Conservation (phyloP, 106 monocot species). For the Dendrobium officinale region DNA sequence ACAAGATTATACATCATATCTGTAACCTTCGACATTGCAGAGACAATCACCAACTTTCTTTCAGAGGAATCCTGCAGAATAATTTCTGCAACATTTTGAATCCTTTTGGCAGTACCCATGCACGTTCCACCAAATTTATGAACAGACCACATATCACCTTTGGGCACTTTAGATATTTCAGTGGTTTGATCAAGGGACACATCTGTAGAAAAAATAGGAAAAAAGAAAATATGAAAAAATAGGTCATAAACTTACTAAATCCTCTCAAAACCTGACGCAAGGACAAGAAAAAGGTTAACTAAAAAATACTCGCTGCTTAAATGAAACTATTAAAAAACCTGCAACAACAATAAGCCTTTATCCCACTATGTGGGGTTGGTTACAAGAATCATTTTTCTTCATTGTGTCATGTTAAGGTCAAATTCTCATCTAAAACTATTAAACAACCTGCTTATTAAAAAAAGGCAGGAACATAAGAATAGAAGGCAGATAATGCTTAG, state of each 20-base stretch:
- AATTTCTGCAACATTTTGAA: slow-evolving; percentile 81
- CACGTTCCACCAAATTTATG: slow-evolving; percentile 99
- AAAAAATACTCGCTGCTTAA: neutral
- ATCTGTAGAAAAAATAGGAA: slow-evolving; percentile 25
- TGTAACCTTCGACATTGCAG: slow-evolving; percentile 99
- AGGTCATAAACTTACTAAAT: neutral
- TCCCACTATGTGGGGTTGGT: no score
- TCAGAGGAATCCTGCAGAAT: slow-evolving; percentile 62
- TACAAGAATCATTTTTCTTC: no score
- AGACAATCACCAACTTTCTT: slow-evolving; percentile 83
- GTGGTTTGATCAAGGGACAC: slow-evolving; percentile 42
- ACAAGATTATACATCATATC: slow-evolving; percentile 95
- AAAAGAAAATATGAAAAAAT: neutral
- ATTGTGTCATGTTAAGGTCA: no score
- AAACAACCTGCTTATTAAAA: neutral
- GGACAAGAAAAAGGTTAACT: neutral
- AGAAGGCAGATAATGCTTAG: neutral
- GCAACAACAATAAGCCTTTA: neutral
- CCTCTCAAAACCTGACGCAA: neutral
- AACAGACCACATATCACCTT: slow-evolving; percentile 91
- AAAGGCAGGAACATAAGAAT: neutral
- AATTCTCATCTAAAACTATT: neutral
- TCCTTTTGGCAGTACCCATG: slow-evolving; percentile 81
- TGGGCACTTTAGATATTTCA: slow-evolving; percentile 34
- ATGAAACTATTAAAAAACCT: neutral